Evolutionary conservation across 2,329 filamentous ascomycete genomes (phyloP), one percentile per base, ranked within the genome.

Genomic region (Juglanconis oblonga): DNA sequence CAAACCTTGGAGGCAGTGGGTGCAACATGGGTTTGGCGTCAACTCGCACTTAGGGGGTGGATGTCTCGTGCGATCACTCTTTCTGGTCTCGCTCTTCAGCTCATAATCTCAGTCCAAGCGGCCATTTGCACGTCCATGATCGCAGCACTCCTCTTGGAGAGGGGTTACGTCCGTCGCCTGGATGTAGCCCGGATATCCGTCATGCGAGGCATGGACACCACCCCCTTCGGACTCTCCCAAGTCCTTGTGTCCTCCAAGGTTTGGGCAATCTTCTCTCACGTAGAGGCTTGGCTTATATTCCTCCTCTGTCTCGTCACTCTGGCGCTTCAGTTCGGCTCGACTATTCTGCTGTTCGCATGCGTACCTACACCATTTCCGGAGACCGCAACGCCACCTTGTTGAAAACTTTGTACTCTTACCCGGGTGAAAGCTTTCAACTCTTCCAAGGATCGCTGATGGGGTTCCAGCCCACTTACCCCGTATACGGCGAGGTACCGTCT

Each of bases 51-150:
- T 3, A 51, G 29, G n/a, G 5, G 6, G 4, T 59, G 57, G 51
- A 59, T 54, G 57, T 48, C 51, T 3, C 51, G 44, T 5, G 51
- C 57, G 1, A 40, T 59, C 35, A 54, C 57, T 5, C 35, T 59
- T 5, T 3, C 57, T 5, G 17, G 51, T 3, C 11, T 54, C 14
- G 36, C 31, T n/a, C 57, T 59, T 3, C 42, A 29, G n/a, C 32
- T 59, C 1, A 50, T 54, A 42, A 9, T 59, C 52, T 10, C 6
- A 5, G 17, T 11, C 4, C 57, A 59, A 5, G 35, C 40, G 5
- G 33, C 51, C 14, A 14, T 59, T 9, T 59, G 57, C 29, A 59
- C 57, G 6, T 59, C 57, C n/a, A 59, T 59, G 57, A 44, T 59
- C 8, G 51, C 57, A n/a, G 57, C 51, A n/a, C 51, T 59, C 32